Evolutionary conservation across 768 basidiomycete genomes (phyloP).

Genomic region (Xerocomellus chrysenteron): DNA sequence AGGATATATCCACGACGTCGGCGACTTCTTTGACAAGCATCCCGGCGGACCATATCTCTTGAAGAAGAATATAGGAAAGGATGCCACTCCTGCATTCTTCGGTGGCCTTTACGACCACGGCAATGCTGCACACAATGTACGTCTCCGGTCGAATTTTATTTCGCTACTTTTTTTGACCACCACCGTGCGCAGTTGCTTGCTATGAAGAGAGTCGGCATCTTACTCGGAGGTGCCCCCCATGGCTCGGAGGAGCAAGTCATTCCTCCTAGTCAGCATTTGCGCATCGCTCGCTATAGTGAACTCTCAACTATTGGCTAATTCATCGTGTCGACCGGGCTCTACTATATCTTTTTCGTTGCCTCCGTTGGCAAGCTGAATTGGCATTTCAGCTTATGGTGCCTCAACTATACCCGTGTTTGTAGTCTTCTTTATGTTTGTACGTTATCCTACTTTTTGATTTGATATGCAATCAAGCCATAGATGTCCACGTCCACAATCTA

Average conservation of each 20-base stretch:
- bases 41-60: conserved; percentile 83
- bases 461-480: neutral
- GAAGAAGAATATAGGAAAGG: conserved; percentile 81
- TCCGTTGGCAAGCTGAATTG: no score
- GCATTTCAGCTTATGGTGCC: no score
- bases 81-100: conserved; percentile 89
- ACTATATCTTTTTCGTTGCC: no score
- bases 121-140: conserved; percentile 77
- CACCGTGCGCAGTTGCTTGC: neutral
- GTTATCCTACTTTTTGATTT: neutral
- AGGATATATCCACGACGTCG: conserved; percentile 87
- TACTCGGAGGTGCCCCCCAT: conserved; percentile 9
- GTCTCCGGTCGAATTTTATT: conserved; percentile 24
- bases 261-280: conserved; percentile 7
- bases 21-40: conserved; percentile 79
- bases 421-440: neutral
- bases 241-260: conserved; percentile 2
- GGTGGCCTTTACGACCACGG: conserved; percentile 85
- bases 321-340: neutral
- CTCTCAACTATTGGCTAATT: neutral
- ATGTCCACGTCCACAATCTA: neutral
- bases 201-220: conserved; percentile 11
- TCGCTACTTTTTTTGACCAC: neutral
- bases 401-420: neutral
- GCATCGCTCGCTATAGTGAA: conserved; percentile 2